A percentile compares a stretch with the other conserved stretches of the same genome.
These are phyloP conservation scores for Scheffersomyces segobiensis DNA, from an alignment of 1,139 yeast genomes.

Conservation along the genomic window DNA sequence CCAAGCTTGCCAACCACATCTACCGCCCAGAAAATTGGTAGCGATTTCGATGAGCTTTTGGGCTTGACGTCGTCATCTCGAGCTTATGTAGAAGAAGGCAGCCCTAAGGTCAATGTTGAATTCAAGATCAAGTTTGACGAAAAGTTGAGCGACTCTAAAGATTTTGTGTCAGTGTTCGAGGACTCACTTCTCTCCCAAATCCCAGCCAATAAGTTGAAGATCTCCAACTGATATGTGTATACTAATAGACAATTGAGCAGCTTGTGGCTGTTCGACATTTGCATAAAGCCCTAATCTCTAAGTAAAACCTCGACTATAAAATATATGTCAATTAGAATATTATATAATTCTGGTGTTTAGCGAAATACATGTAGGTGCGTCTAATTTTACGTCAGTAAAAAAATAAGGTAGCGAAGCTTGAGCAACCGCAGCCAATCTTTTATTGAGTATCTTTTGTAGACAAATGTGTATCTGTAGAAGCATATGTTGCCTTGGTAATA, in stretches of 20 bases:
- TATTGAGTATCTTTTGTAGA: not conserved
- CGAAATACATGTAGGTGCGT: not conserved
- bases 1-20: constrained; percentile 11
- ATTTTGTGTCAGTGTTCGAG: constrained; percentile 36
- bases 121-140: constrained; percentile 45
- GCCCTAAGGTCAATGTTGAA: constrained; percentile 36
- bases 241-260: constrained; percentile 2
- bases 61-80: constrained; percentile 34
- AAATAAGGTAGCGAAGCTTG: not conserved
- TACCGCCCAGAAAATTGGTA: constrained; percentile 3
- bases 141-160: constrained; percentile 35
- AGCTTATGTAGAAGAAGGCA: constrained; percentile 12
- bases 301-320: not conserved
- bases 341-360: not conserved
- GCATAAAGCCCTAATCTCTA: not conserved
- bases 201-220: constrained; percentile 24
- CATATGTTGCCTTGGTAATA: not conserved
- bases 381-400: not conserved
- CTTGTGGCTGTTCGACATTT: not conserved
- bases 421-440: not conserved
- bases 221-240: constrained; percentile 7
- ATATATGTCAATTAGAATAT: not conserved
- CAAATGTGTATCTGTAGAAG: not conserved
- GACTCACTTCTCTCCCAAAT: constrained; percentile 32
- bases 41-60: constrained; percentile 45